Evolutionary conservation across 2,329 filamentous ascomycete genomes (phyloP), one percentile per base, ranked within the genome.

Genomic region (Aspergillus costaricaensis): DNA sequence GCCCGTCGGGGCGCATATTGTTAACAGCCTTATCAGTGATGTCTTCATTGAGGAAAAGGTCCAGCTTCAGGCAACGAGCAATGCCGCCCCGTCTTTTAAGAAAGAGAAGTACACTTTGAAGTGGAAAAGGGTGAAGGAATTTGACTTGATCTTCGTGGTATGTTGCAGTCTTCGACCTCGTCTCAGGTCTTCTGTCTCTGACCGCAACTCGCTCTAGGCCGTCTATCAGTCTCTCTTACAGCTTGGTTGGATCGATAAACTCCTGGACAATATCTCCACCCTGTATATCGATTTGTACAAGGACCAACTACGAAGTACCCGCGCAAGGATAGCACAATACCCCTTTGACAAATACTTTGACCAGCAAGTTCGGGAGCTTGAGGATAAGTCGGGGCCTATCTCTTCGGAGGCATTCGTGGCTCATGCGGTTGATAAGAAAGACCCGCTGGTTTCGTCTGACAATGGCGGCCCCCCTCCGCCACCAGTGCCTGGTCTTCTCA

Each of bases 1-100:
- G 57, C 85, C 89, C 2, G 87, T 96, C 73, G 92, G 88, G 74
- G 86, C 91, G 47, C 88, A 90, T 69, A 83, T 97, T 66, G 88
- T 99, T 82, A 97, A 99, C 82, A 90, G 87, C 81, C 89, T 99
- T 77, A 97, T 99, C 78, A 88, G 89, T 75, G 92, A 98, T 78
- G 91, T 97, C 73, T 97, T 99, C 76, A 97, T 99, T 73, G 95
- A 99, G 79, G 94, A 97, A 81, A 93, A 91, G 76, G 85, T 86
- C 62, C 84, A 87, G 17, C 79, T 83, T 54, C 82, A 84, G 56
- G 81, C 85, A 58, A 82, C 87, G 55, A 86, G 86, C 66, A 85
- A 87, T 62, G 78, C 82, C 53, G 86, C 87, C 6, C 86, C 91
- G 15, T 84, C 88, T 0, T 99, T 95, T 80, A 91, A 87, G 77